These are phyloP conservation scores for Colletotrichum cordylinicola DNA, from an alignment of 2,329 filamentous ascomycete genomes.

Conservation along the genomic window DNA sequence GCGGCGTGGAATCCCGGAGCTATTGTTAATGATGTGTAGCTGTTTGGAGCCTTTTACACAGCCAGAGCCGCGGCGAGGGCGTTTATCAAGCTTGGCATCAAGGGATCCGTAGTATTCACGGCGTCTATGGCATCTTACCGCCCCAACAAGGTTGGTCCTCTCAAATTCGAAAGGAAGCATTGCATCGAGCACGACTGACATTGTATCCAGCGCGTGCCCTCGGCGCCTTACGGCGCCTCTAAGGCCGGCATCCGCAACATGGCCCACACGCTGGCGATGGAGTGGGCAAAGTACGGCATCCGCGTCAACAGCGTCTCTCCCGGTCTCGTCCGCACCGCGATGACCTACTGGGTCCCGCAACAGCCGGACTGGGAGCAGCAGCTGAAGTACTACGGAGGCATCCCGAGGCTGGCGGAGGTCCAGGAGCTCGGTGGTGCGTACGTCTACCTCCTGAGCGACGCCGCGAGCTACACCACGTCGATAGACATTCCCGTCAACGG, in stretches of 20 bases:
- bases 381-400: constrained; percentile 64
- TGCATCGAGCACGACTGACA: neutral
- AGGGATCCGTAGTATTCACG: constrained; percentile 49
- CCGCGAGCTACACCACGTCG: constrained; percentile 54
- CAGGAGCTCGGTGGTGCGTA: constrained; percentile 62
- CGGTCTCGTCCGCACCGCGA: constrained; percentile 46
- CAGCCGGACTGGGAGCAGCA: constrained; percentile 60
- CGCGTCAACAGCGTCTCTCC: constrained; percentile 53
- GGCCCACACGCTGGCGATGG: constrained; percentile 48
- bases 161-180: fast-evolving
- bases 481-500: constrained; percentile 56
- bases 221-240: constrained; percentile 51
- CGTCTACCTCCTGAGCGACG: constrained; percentile 60
- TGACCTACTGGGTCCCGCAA: constrained; percentile 56
- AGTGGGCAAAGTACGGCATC: constrained; percentile 52
- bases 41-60: constrained; percentile 51
- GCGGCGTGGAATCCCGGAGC: fast-evolving
- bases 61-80: constrained; percentile 50
- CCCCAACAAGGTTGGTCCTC: constrained; percentile 42
- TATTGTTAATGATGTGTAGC: constrained; percentile 41
- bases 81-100: constrained; percentile 39
- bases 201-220: constrained; percentile 45
- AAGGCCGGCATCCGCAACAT: constrained; percentile 49
- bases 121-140: constrained; percentile 54
- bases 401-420: constrained; percentile 47